Conservation (phyloP, 2,329 filamentous ascomycete genomes). For the Colletotrichum orbiculare region DNA sequence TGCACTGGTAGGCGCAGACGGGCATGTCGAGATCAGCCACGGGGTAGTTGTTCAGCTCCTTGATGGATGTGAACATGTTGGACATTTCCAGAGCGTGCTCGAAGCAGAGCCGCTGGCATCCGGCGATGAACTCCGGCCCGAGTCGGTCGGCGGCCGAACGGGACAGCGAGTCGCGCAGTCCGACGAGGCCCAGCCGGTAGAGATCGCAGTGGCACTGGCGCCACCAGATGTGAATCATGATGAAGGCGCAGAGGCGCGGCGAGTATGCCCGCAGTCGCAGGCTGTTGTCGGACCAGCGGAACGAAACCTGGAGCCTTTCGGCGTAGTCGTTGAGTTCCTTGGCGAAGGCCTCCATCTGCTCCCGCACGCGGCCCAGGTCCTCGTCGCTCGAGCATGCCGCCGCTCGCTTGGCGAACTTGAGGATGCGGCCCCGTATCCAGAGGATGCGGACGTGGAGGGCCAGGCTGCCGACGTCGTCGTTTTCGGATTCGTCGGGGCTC, state of each 20-base stretch:
- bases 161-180: conserved; percentile 63
- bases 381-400: conserved; percentile 54
- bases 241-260: conserved; percentile 65
- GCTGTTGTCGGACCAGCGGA: conserved; percentile 68
- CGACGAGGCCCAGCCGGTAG: conserved; percentile 63
- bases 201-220: conserved; percentile 68
- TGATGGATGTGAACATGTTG: conserved; percentile 63
- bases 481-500: conserved; percentile 55
- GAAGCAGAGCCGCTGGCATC: conserved; percentile 62
- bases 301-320: conserved; percentile 63
- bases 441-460: conserved; percentile 67
- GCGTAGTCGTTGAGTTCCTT: conserved; percentile 65
- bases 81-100: conserved; percentile 67
- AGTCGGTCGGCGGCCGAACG: conserved; percentile 56
- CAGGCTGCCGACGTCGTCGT: conserved; percentile 66
- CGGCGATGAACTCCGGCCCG: conserved; percentile 59
- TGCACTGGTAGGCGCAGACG: conserved; percentile 66
- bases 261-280: conserved; percentile 67
- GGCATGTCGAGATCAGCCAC: conserved; percentile 67
- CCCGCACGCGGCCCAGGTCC: conserved; percentile 47
- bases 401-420: conserved; percentile 62
- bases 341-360: conserved; percentile 57
- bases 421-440: conserved; percentile 64
- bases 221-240: conserved; percentile 72
- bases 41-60: conserved; percentile 62